Base-by-base conservation (phyloP, 2,329 filamentous ascomycete species). In the Pseudogymnoascus sp. region DNA sequence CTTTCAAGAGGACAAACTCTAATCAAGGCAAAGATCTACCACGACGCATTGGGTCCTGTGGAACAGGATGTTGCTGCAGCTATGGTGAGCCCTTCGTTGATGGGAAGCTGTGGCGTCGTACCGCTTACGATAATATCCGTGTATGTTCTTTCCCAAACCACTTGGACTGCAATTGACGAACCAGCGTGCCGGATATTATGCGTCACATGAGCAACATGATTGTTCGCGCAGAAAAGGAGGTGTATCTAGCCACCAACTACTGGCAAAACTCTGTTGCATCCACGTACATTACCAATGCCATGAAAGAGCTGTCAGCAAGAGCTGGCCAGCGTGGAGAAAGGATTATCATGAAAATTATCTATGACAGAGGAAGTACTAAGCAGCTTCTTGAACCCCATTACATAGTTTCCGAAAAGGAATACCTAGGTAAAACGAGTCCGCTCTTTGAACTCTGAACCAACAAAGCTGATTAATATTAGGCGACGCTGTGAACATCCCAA, bases 181-280 rank as follows among this genome's bases (percentile, higher is more conserved):
- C 59, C 60, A 79, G 79, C 1, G 76, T 90, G 21, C 85, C 86
- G 0, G 89, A 93, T 71, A 84, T 92, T 29, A 84, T 84, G 65
- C 81, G 88, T 1, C 89, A 93, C 72, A 88, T 90, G 76, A 85
- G 88, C 1, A 92, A 93, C 68, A 77, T 90, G 19, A 93, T 93
- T 35, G 88, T 82, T 2, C 80, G 86, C 3, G 90, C 90, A 0
- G 81, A 90, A 69, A 82, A 81, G 35, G 90, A 93, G 69, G 84
- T 93, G 0, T 85, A 89, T 63, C 77, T 93, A 8, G 86, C 86
- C 0, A 93, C 90, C 0, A 91, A 90, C 68, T 90, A 85, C 70
- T 92, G 90, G 90, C 82, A 87, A 65, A 80, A 85, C 44, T 88
- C 88, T 0, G 80, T 86, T 7, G 87, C 89, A 0, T 86, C 87